Evolutionary conservation across 148 eudicot species (phyloP).

Genomic region (Cornus kousa): DNA sequence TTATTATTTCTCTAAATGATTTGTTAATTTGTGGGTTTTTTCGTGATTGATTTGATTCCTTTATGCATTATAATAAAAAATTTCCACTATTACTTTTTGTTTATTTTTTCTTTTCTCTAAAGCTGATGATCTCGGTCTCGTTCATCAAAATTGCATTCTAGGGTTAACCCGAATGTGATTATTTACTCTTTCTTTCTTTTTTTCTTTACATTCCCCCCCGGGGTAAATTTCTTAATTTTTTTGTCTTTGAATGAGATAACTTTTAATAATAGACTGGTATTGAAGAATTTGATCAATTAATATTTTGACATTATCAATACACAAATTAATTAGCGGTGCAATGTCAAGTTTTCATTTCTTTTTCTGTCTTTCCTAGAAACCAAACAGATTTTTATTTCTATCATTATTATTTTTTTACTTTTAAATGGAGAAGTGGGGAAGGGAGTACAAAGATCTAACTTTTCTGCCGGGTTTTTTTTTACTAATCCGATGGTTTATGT

Average conservation of each 20-base stretch:
- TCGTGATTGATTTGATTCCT: background rate
- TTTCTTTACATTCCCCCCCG: background rate
- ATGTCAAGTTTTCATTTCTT: background rate
- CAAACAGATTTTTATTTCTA: background rate
- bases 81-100: too few relatives aligned
- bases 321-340: background rate
- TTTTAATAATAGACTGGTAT: background rate
- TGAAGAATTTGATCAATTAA: background rate
- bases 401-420: too few relatives aligned
- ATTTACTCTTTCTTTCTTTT: too few relatives aligned
- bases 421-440: background rate
- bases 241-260: background rate
- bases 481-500: background rate
- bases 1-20: background rate
- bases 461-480: background rate
- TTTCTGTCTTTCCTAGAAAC: slow-evolving; percentile 8
- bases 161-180: too few relatives aligned
- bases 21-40: background rate
- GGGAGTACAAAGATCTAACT: background rate
- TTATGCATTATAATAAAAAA: background rate
- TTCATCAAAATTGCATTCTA: too few relatives aligned
- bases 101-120: background rate
- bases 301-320: background rate
- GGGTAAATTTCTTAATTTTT: background rate
- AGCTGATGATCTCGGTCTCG: too few relatives aligned